Evolutionary conservation across 345 rosid species (phyloP).

Genomic region (Linum usitatissimum): DNA sequence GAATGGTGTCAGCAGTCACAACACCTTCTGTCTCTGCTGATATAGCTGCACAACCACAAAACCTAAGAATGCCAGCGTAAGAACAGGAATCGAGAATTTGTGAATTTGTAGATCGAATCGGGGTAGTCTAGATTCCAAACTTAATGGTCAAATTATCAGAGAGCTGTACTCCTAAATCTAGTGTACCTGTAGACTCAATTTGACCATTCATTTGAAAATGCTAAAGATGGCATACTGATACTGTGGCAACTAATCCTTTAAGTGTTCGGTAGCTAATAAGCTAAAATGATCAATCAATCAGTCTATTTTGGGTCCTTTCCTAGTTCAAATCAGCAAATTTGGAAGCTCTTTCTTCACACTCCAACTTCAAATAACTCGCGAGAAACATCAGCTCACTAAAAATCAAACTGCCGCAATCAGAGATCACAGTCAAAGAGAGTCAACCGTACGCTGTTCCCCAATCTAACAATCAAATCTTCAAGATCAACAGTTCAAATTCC

Average conservation of each 20-base stretch:
- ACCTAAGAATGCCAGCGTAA: conserved; percentile 62
- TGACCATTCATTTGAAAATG: neutral
- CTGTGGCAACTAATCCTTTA: neutral
- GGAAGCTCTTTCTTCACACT: no score
- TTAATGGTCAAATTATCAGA: no score
- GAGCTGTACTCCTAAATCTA: no score
- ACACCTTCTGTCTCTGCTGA: conserved; percentile 55
- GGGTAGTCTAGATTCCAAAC: neutral
- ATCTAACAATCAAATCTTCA: conserved; percentile 6
- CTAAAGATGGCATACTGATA: neutral
- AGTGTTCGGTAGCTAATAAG: neutral
- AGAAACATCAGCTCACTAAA: no score
- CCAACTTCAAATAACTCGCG: no score
- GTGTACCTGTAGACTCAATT: no score
- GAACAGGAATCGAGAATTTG: conserved; percentile 4
- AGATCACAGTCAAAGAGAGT: no score
- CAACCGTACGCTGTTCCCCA: no score
- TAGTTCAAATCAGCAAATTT: no score
- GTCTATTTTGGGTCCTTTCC: no score
- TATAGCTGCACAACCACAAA: conserved; percentile 78
- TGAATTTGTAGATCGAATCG: no score
- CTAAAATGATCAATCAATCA: neutral
- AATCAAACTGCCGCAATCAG: no score
- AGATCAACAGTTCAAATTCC: conserved; percentile 5
- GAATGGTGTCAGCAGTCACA: conserved; percentile 60